Percentiles rank a stretch among this genome's conserved stretches.
Evolutionary conservation across 305 asterid species (phyloP).

Genomic region (Andrographis paniculata): DNA sequence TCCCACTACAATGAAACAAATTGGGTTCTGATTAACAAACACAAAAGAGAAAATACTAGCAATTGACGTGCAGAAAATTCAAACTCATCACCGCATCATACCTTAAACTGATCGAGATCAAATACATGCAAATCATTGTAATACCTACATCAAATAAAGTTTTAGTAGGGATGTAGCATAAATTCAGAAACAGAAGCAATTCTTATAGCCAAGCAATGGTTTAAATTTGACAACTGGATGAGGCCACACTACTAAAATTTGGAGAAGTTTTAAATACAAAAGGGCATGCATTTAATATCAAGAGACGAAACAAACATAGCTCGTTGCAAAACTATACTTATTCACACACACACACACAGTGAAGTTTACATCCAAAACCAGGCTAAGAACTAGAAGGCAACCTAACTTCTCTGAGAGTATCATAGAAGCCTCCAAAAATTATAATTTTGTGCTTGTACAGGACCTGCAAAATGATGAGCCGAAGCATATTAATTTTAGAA

Average conservation of each 20-base stretch:
- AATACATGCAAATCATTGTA: constrained; percentile 81
- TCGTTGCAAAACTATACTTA: too few species aligned
- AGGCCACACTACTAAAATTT: too few species aligned
- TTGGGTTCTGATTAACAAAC: constrained; percentile 14
- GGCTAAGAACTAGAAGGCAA: constrained; percentile 19
- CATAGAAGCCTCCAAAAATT: constrained; percentile 95
- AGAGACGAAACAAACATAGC: too few species aligned
- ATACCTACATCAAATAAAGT: constrained; percentile 51
- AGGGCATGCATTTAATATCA: too few species aligned
- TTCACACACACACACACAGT: too few species aligned
- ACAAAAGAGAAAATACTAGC: constrained; percentile 8
- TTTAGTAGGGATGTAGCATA: background rate
- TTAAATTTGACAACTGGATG: too few species aligned
- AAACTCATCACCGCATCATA: constrained; percentile 19
- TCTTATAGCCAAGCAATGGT: too few species aligned
- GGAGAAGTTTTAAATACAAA: too few species aligned
- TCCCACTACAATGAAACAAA: constrained; percentile 64
- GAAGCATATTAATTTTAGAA: constrained; percentile 17
- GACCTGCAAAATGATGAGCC: constrained; percentile 45
- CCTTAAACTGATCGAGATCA: constrained; percentile 95
- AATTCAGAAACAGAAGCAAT: too few species aligned
- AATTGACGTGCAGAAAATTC: constrained; percentile 12
- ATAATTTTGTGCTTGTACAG: constrained; percentile 92
- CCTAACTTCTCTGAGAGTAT: constrained; percentile 99
- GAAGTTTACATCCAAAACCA: too few species aligned